Base-by-base conservation (phyloP, 352 stramenopile genomes). In the Bremia lactucae region DNA sequence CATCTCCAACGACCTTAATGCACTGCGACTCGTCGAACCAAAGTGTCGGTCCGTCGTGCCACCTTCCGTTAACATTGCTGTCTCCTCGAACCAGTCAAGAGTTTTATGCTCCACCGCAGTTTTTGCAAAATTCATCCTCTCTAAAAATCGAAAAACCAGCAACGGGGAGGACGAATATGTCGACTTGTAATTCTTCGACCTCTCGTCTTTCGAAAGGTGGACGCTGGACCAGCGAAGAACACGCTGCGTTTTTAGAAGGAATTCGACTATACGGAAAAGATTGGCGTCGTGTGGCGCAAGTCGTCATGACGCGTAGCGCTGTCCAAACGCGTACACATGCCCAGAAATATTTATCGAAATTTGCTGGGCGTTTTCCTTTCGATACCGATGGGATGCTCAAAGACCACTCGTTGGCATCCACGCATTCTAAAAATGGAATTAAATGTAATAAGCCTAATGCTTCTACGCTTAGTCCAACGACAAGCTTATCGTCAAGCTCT, bases 341-440 rank as follows among this genome's bases (percentile, higher is more conserved):
- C 35, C 82, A 94, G 60, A 94, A 94, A 56, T 94, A 94, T 85
- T 88, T 94, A 77, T 84, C 90, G 59, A 94, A 94, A 69, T 87
- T 92, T 68, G 74, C 77, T 51, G 77, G 77, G 31, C 72, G 71
- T 15, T 86, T 85, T 46, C 72, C 72, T 2, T 86, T 88, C 37
- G 76, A 88, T n/a, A 36, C 65, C 1, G 57, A 76, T 18, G 57
- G 57, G 40, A 49, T 65, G 47, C 36, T 63, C 35, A 72, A 72
- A 46, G 50, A 69, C 18, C 56, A 72, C 25, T 39, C 49, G 7
- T 29, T 11, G 15, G 41, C 22, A 21, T 42, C 48, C 23, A 31
- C 22, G 22, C 42, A 49, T 22, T 10, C 16, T 19, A 18, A 41
- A 13, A 45, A 49, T 41, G 5, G 25, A n/a, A 19, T 19, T 23